Conservation (phyloP, 2,329 filamentous ascomycete species). For the Nemania sp. region DNA sequence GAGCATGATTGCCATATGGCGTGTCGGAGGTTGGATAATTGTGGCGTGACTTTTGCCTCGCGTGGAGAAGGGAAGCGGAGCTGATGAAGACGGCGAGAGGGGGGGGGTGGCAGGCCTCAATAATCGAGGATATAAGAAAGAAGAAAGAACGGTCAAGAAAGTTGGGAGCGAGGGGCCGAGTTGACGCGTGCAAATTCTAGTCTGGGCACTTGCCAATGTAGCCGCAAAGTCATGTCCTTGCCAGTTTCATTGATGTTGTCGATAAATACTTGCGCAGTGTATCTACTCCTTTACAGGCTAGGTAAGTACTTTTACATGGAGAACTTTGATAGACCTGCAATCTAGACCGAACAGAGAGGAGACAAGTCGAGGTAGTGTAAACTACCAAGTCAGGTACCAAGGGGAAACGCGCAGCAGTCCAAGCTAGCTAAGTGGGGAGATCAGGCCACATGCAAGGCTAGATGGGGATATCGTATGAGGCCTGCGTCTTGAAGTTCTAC, state of each 20-base stretch:
- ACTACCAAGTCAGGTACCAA: conserved; percentile 15
- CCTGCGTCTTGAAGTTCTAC: conserved; percentile 19
- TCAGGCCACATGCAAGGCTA: conserved; percentile 41
- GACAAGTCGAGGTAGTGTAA: neutral
- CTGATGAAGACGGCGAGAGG: conserved; percentile 1
- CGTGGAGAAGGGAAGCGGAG: conserved; percentile 21
- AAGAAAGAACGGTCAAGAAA: neutral
- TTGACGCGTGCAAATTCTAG: neutral
- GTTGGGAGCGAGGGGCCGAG: neutral
- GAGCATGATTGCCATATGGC: conserved; percentile 13
- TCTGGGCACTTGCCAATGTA: too few species aligned
- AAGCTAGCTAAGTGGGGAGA: conserved; percentile 31
- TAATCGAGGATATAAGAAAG: neutral
- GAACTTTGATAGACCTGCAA: neutral
- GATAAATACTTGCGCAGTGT: neutral
- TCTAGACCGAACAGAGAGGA: neutral
- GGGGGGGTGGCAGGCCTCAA: conserved; percentile 2
- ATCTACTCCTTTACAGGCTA: neutral
- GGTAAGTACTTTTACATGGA: too few species aligned
- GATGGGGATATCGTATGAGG: conserved; percentile 39
- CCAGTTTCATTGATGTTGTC: neutral
- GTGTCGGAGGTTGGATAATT: conserved; percentile 25
- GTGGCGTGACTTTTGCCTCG: conserved; percentile 32
- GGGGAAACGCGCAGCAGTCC: conserved; percentile 31
- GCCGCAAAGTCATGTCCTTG: too few species aligned